Percentiles rank a stretch among this genome's conserved stretches.
phyloP scores from a whole-genome alignment of 2,329 filamentous ascomycete genomes.

The Lasiodiplodia gonubiensis region DNA sequence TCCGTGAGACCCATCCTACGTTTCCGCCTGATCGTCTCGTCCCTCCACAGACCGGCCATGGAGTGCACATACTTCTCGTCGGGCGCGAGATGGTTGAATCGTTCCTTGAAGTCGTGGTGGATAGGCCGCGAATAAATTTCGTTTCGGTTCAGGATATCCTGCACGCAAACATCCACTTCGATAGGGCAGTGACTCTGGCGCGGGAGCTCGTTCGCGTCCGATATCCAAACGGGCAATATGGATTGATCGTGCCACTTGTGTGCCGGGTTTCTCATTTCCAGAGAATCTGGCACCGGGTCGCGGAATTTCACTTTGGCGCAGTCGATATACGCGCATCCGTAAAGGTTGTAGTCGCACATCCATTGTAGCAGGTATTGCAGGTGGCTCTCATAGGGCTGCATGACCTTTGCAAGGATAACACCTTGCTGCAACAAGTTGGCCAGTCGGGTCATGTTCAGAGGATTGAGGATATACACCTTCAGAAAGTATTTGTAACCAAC shows the following conservation, averaged over 20 bases:
- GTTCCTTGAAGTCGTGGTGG: constrained; percentile 87
- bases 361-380: constrained; percentile 92
- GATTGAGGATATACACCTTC: constrained; percentile 94
- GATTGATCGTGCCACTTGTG: constrained; percentile 83
- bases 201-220: constrained; percentile 68
- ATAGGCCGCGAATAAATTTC: constrained; percentile 77
- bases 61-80: constrained; percentile 88
- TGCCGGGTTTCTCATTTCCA: constrained; percentile 63
- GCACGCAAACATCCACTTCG: constrained; percentile 87
- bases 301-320: constrained; percentile 74
- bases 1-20: constrained; percentile 68
- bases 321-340: constrained; percentile 88
- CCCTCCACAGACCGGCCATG: constrained; percentile 91
- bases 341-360: constrained; percentile 98
- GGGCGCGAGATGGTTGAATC: constrained; percentile 64
- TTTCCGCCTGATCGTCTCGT: constrained; percentile 82
- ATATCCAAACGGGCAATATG: constrained; percentile 64
- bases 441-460: constrained; percentile 82
- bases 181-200: constrained; percentile 86
- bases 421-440: constrained; percentile 88
- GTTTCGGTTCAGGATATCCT: constrained; percentile 83
- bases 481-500: constrained; percentile 90
- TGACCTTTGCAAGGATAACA: constrained; percentile 77
- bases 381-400: constrained; percentile 95
- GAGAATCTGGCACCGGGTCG: constrained; percentile 72